These are phyloP conservation scores for Anthracocystis setariae DNA, from an alignment of 1,284 basidiomycete genomes.

Conservation along the genomic window DNA sequence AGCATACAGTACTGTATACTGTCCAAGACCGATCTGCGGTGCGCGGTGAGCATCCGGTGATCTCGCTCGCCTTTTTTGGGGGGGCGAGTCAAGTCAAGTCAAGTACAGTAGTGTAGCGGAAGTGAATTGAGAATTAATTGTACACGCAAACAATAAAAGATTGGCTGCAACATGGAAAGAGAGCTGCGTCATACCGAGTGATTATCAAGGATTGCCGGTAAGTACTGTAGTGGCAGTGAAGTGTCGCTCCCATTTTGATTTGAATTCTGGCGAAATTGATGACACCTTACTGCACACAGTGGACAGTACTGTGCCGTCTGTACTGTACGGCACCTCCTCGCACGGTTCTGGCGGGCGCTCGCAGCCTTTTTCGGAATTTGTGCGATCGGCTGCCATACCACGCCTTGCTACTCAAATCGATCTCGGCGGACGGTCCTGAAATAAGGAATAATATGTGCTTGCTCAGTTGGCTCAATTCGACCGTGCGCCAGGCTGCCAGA, in stretches of 20 bases:
- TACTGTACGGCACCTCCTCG: too few species aligned
- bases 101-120: not conserved
- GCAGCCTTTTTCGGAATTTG: slow-evolving; percentile 9
- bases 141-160: too few species aligned
- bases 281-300: too few species aligned
- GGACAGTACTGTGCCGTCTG: too few species aligned
- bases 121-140: not conserved
- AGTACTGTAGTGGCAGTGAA: too few species aligned
- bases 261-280: not conserved
- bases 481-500: slow-evolving; percentile 6
- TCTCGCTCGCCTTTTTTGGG: slow-evolving; percentile 5
- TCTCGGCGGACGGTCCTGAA: slow-evolving; percentile 15
- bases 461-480: not conserved
- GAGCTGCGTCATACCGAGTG: slow-evolving; percentile 13
- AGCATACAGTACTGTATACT: too few species aligned
- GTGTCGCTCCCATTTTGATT: too few species aligned
- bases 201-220: slow-evolving; percentile 10
- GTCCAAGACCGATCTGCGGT: not conserved
- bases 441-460: too few species aligned
- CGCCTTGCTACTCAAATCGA: slow-evolving; percentile 16
- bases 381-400: slow-evolving; percentile 5
- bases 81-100: not conserved
- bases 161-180: not conserved
- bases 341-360: too few species aligned
- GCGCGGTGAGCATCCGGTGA: slow-evolving; percentile 14